phyloP scores from a whole-genome alignment of 495 filamentous ascomycete species.

The Penicillium nucicola region DNA sequence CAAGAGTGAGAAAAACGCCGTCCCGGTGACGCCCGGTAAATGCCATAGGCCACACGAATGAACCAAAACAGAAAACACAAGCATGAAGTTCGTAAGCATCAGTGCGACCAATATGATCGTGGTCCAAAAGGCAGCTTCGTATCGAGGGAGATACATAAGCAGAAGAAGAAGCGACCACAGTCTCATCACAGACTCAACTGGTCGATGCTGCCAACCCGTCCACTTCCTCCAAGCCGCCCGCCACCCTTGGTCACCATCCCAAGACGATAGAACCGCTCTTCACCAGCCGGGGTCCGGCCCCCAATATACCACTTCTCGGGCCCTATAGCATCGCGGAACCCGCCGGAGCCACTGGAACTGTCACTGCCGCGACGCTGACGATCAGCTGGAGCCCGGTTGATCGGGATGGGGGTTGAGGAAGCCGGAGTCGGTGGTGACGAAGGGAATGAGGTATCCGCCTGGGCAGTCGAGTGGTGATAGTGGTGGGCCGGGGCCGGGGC shows the following conservation, averaged over 20 bases:
- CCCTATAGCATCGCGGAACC: constrained; percentile 71
- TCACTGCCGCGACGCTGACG: constrained; percentile 61
- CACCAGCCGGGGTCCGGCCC: constrained; percentile 76
- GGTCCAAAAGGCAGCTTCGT: no score
- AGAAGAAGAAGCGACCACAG: not conserved
- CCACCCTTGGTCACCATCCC: constrained; percentile 56
- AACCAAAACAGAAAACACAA: constrained; percentile 5
- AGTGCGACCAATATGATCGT: not conserved
- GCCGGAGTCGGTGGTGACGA: constrained; percentile 25
- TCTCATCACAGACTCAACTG: constrained; percentile 54
- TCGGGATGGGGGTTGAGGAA: constrained; percentile 38
- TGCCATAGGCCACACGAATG: not conserved
- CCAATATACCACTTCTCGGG: constrained; percentile 89
- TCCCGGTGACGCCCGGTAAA: constrained; percentile 6
- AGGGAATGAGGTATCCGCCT: not conserved
- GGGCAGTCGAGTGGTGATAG: constrained; percentile 7
- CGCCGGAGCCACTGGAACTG: constrained; percentile 73
- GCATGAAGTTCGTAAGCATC: not conserved
- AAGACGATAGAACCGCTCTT: constrained; percentile 81
- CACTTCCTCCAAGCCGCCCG: constrained; percentile 50
- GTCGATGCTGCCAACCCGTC: constrained; percentile 59
- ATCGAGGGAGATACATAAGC: no score
- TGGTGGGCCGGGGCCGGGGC: constrained; percentile 8
- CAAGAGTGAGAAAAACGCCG: not conserved
- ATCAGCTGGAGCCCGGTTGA: constrained; percentile 26